These are phyloP conservation scores for Pseudodiploospora longispora DNA, from an alignment of 2,329 filamentous ascomycete genomes.

Conservation along the genomic window DNA sequence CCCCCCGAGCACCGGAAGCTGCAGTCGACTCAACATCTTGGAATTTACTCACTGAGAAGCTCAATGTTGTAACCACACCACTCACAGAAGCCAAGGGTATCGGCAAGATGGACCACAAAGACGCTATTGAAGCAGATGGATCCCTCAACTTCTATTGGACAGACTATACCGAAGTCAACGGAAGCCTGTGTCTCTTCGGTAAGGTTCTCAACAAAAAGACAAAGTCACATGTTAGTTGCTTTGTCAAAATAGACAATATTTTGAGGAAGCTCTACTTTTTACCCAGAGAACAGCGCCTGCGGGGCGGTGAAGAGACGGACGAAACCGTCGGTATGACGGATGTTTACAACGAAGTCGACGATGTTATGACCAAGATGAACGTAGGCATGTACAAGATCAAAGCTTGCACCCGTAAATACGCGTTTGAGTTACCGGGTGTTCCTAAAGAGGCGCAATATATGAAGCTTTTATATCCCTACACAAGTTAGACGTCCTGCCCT, in stretches of 20 bases:
- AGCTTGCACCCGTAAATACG: constrained; percentile 80
- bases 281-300: constrained; percentile 57
- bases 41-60: constrained; percentile 76
- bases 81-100: constrained; percentile 53
- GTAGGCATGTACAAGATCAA: constrained; percentile 94
- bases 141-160: constrained; percentile 94
- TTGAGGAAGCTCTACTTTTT: constrained; percentile 88
- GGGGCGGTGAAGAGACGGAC: constrained; percentile 57
- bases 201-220: constrained; percentile 89
- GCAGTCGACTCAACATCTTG: constrained; percentile 74
- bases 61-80: constrained; percentile 78
- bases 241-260: constrained; percentile 93
- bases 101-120: constrained; percentile 74
- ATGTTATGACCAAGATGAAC: constrained; percentile 77
- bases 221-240: constrained; percentile 76
- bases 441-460: constrained; percentile 87
- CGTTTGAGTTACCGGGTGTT: constrained; percentile 81
- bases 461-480: constrained; percentile 93
- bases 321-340: constrained; percentile 81
- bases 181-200: constrained; percentile 86
- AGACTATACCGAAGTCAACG: constrained; percentile 89
- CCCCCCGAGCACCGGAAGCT: constrained; percentile 50
- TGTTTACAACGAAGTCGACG: constrained; percentile 83
- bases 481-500: constrained; percentile 42
- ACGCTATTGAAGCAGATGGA: constrained; percentile 90